Evolutionary conservation across 805 yeast genomes (phyloP), one percentile per base, ranked within the genome.

Genomic region (Wickerhamiella siamensis): DNA sequence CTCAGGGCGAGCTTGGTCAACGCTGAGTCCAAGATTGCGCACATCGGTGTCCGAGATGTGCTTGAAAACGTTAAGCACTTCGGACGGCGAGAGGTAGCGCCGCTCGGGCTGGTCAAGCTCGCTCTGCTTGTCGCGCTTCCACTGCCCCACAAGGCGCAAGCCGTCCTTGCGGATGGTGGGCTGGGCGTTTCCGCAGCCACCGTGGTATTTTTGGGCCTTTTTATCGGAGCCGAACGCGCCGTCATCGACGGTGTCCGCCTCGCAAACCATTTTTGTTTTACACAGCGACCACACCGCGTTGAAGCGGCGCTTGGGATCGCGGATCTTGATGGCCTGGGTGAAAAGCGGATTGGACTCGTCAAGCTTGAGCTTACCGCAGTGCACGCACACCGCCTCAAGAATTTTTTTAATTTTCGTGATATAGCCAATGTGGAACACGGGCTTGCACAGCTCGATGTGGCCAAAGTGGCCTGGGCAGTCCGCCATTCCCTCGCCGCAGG

Each of bases 391-490:
- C 65, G 91, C 82, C 62, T 91, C 98, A 61, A 95, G 81, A 31
- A 84, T 83, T 61, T 91, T 91, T 60, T 91, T 91, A 56, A 91
- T 88, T 59, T 83, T 88, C 38, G 93, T 74, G 55, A 91, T 77
- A 63, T 84, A 91, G 37, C 61, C 98, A 61, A 91, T 84, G 62
- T 91, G 98, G 65, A 91, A 91, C 31, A 91, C 99, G 12, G 99
- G 98, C 60, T 88, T 91, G 29, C 98, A 97, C 50, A 91, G 71
- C 60, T 91, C 99, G 47, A 91, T 91, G 59, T 91, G 99, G 52
- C 99, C 99, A 64, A 91, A 91, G 67, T 91, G 99, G 46, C 99
- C 99, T 0, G 97, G 97, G 65, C 99, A 91, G 61, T 91, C 97
- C 46, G 88, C 83, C 96, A 91, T 91, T 54, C 88, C 95, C 63